A percentile compares a stretch with the other conserved stretches of the same genome.
These are phyloP conservation scores for Ophiostoma himal-ulmi DNA, from an alignment of 2,329 filamentous ascomycete species.

Conservation along the genomic window DNA sequence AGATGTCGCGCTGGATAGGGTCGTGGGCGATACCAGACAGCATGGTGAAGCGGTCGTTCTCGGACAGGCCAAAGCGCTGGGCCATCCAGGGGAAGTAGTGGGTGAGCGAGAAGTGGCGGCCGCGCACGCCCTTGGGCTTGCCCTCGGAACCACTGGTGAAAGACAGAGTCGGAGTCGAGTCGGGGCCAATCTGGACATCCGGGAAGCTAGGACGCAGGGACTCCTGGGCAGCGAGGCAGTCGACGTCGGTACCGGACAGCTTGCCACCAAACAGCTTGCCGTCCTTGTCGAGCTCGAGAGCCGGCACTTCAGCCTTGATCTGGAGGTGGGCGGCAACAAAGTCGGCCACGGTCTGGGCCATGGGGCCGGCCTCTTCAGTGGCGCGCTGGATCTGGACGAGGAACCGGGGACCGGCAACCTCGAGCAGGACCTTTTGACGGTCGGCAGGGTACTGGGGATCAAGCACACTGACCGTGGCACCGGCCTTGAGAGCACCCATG, in stretches of 20 bases:
- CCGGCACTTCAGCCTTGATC: slow-evolving; percentile 69
- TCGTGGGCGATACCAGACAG: slow-evolving; percentile 79
- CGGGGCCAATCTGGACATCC: slow-evolving; percentile 75
- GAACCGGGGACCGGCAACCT: slow-evolving; percentile 68
- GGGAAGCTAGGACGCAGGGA: slow-evolving; percentile 44
- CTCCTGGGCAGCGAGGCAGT: slow-evolving; percentile 50
- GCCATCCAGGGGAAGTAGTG: slow-evolving; percentile 95
- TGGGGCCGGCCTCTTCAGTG: slow-evolving; percentile 55
- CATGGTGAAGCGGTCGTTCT: slow-evolving; percentile 72
- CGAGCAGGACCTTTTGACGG: slow-evolving; percentile 75
- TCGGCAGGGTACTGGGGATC: slow-evolving; percentile 79
- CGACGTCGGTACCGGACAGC: slow-evolving; percentile 59
- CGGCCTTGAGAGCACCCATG: slow-evolving; percentile 63
- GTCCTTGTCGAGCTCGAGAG: slow-evolving; percentile 63
- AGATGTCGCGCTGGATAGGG: slow-evolving; percentile 62
- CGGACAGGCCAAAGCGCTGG: slow-evolving; percentile 66
- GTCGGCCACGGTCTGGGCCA: slow-evolving; percentile 44
- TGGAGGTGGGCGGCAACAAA: slow-evolving; percentile 70
- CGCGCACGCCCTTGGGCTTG: slow-evolving; percentile 77
- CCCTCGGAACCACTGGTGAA: slow-evolving; percentile 74
- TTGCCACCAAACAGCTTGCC: slow-evolving; percentile 66
- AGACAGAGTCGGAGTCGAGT: slow-evolving; percentile 69
- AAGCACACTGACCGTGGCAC: slow-evolving; percentile 59
- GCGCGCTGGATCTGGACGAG: slow-evolving; percentile 70
- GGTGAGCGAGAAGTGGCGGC: slow-evolving; percentile 77